Base-by-base conservation (phyloP, 345 rosid genomes). In the Syzygium jambos region DNA sequence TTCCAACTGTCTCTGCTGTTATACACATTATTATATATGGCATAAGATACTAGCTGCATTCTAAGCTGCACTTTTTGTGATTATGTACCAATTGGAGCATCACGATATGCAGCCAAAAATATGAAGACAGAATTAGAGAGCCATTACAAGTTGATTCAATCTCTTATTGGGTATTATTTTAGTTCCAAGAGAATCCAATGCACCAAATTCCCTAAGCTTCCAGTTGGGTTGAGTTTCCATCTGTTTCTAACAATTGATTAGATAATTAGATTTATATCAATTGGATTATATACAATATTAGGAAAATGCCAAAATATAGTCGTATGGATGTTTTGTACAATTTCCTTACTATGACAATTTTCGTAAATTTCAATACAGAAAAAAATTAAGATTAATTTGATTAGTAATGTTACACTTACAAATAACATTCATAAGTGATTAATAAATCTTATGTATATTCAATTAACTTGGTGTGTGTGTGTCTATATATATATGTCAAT, bases 261-360 rank as follows among this genome's bases (percentile, higher is more conserved):
- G 22, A 41, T 63, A 10, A n/a, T n/a, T 12, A 61, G 19, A 59
- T 7, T 59, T 59, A 0, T 5, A 27, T 59, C 30, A 12, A 59
- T 27, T 27, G 68, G 30, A 7, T 59, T 25, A 59, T 59, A 59
- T 12, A 5, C 34, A 61, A 61, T 61, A 61, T n/a, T 61, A 27
- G 34, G 6, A 17, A 34, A n/a, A 61, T 27, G 0, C 9, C 34
- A 0, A 61, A 12, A n/a, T 61, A 27, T 12, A 61, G 68, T 2
- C 0, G 34, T 5, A 13, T 3, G 17, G 9, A n/a, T 61, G 34
- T 61, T 61, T 9, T 27, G 16, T 12, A 25, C 0, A 61, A 12
- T 61, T n/a, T n/a, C 4, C 17, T n/a, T 13, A 12, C 34, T n/a
- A n/a, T 4, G 0, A 23, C n/a, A 57, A 0, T n/a, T 0, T 57